Percentiles rank a stretch among this genome's conserved stretches.
Evolutionary conservation across 805 yeast species (phyloP).

Genomic region (Lipomyces yamanashiensis): DNA sequence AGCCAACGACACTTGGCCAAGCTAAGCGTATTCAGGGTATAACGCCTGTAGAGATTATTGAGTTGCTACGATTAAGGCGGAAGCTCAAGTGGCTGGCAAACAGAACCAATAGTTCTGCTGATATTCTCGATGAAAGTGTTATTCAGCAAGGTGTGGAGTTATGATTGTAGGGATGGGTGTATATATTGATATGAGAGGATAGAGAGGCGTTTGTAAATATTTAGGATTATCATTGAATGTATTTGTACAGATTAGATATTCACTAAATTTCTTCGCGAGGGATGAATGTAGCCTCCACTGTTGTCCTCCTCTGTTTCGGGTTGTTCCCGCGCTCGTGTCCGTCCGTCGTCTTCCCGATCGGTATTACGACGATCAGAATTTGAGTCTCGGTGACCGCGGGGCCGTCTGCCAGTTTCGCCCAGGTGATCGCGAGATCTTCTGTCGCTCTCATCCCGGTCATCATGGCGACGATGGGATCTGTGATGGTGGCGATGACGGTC

Average conservation of each 20-base stretch:
- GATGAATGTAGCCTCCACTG: slow-evolving; percentile 8
- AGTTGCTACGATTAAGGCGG: slow-evolving; percentile 52
- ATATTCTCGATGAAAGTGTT: background rate
- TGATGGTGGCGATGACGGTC: slow-evolving; percentile 8
- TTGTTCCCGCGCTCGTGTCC: too few relatives aligned
- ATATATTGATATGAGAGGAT: background rate
- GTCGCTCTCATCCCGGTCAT: background rate
- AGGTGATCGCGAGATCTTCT: background rate
- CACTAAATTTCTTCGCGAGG: slow-evolving; percentile 12
- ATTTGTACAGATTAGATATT: background rate
- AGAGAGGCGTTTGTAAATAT: background rate
- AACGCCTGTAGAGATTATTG: slow-evolving; percentile 90
- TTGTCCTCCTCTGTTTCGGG: too few relatives aligned
- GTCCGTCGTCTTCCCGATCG: too few relatives aligned
- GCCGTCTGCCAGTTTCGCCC: too few relatives aligned
- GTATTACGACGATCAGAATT: too few relatives aligned
- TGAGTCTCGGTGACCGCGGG: too few relatives aligned
- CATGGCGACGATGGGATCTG: background rate
- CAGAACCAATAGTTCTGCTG: background rate
- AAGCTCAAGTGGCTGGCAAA: background rate
- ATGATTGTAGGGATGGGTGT: background rate
- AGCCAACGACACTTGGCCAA: slow-evolving; percentile 91
- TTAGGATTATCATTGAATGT: background rate
- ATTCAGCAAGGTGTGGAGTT: background rate
- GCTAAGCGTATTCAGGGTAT: slow-evolving; percentile 94